Conservation (phyloP, 495 filamentous ascomycete species). For the Penicillium coffeae region DNA sequence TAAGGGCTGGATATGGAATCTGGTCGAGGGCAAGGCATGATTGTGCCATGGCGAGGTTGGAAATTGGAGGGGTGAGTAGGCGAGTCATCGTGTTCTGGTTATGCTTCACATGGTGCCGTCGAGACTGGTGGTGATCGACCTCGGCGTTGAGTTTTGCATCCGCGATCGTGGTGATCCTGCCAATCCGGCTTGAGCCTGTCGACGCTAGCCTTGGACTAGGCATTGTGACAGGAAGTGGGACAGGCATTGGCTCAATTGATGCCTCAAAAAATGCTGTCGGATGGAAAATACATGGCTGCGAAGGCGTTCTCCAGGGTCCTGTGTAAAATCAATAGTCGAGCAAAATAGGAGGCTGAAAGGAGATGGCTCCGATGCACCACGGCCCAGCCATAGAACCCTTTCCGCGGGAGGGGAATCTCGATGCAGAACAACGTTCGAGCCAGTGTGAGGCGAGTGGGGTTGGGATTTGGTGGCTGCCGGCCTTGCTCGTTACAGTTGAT, state of each 20-base stretch:
- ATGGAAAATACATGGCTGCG: no score
- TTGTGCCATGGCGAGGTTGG: background rate
- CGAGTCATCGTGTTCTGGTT: no score
- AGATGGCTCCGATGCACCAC: no score
- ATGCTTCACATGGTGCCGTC: constrained; percentile 9
- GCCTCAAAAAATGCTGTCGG: constrained; percentile 13
- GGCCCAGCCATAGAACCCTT: no score
- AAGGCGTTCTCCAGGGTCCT: no score
- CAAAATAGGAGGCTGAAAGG: no score
- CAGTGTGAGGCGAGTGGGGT: constrained; percentile 4
- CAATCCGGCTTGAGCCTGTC: constrained; percentile 11
- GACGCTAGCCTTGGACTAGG: background rate
- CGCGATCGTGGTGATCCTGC: constrained; percentile 10
- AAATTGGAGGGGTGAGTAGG: no score
- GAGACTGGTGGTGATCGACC: constrained; percentile 10
- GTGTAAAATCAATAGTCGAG: no score
- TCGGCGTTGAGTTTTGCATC: constrained; percentile 11
- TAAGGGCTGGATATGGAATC: background rate
- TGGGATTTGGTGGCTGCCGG: background rate
- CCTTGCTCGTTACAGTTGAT: background rate
- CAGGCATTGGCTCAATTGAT: constrained; percentile 3
- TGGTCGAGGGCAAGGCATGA: no score
- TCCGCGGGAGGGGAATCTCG: no score
- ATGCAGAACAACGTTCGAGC: constrained; percentile 1
- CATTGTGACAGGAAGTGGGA: constrained; percentile 4